These are phyloP conservation scores for sorghum (Sorghum bicolor) DNA, from an alignment of 176 grass and related monocot species.

Conservation along the genomic window Sorghum_bicolor_NCBIv3 NC_012879.2:1026001-1026500, in stretches of 20 bases:
- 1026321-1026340: constrained; percentile 33
- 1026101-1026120: constrained; percentile 10
- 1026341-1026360: constrained; percentile 54
- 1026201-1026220: constrained; percentile 45
- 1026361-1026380: constrained; percentile 32
- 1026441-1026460: constrained; percentile 74
- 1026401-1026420: not conserved
- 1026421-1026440: constrained; percentile 69
- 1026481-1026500: constrained; percentile 47
- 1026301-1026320: constrained; percentile 12
- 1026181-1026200: constrained; percentile 5
- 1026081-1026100: constrained; percentile 26
- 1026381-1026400: constrained; percentile 52
- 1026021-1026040: not conserved
- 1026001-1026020: constrained; percentile 1
- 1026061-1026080: not conserved
- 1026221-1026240: constrained; percentile 42
- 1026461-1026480: constrained; percentile 55
- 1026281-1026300: not conserved
- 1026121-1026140: constrained; percentile 36
- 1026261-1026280: constrained; percentile 33
- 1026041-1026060: not conserved
- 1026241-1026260: not conserved
- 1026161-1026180: not conserved
- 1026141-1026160: constrained; percentile 29